Base-by-base conservation (phyloP, 306 rosid species). In the Vigna angularis region DNA sequence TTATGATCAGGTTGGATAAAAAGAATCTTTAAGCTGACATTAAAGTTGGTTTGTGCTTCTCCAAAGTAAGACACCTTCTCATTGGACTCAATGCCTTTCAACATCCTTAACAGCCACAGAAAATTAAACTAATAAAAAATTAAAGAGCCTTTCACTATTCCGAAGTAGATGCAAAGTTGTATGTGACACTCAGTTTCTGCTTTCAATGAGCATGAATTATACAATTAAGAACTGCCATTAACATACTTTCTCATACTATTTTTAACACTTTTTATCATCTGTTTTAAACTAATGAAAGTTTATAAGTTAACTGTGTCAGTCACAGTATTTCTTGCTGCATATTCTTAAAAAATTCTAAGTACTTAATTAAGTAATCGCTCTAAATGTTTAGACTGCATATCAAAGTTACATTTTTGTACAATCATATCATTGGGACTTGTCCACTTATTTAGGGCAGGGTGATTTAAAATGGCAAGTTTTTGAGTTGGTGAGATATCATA, bases 21-120 rank as follows among this genome's bases (percentile, higher is more conserved):
- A 75, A 75, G 62, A 75, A 62, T 26, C 62, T 32, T 28, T 48
- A 32, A 4, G 20, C 62, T 47, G 70, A 17, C 70, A 49, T 49
- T 7, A 20, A n/a, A 48, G 28, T 62, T 47, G 71, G 36, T 16
- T 74, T 62, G 79, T 61, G 71, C 71, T n/a, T 75, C 72, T 63
- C n/a, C 49, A 32, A 62, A 45, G 79, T 72, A 38, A 55, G 66
- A 16, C 51, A 40, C 77, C 52, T 55, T 38, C 38, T 72, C 20
- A 36, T 24, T 38, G 66, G 38, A 40, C 4, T 13, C 20, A 38
- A 13, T 20, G 40, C 15, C 77, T 72, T 40, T 56, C 71, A 55
- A 66, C 15, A 20, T 72, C 66, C 52, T 38, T 14, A 12, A 22
- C 38, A 22, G 6, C 24, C 0, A 16, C 1, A 49, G 17, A 14